Conservation (phyloP, 257 asterid genomes). For the Ilex aquifolium region DNA sequence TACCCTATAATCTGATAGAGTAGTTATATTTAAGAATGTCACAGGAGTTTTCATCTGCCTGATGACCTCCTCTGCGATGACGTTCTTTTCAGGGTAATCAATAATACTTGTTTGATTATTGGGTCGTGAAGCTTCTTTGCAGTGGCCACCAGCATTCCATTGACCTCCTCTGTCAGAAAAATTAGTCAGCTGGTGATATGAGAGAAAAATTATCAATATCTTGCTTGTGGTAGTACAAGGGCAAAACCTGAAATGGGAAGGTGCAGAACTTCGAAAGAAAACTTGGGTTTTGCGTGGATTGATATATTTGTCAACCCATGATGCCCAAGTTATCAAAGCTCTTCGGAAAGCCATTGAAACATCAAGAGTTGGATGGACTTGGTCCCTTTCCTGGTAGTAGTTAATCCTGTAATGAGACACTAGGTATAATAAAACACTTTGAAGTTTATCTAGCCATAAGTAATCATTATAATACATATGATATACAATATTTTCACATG, state of each 20-base stretch:
- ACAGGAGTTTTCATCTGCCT: constrained; percentile 67
- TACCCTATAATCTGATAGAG: constrained; percentile 60
- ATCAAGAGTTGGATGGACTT: constrained; percentile 65
- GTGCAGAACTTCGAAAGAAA: constrained; percentile 89
- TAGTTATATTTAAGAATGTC: constrained; percentile 57
- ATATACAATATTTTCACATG: too few species aligned
- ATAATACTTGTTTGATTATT: constrained; percentile 25
- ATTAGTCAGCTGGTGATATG: not conserved
- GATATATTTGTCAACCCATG: constrained; percentile 73
- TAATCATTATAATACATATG: too few species aligned
- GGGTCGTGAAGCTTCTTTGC: constrained; percentile 69
- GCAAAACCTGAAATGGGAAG: constrained; percentile 88
- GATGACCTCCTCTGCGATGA: constrained; percentile 48
- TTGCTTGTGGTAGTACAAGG: not conserved
- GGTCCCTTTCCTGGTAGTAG: constrained; percentile 80
- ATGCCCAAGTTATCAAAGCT: constrained; percentile 75
- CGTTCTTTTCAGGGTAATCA: constrained; percentile 44
- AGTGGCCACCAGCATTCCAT: constrained; percentile 91
- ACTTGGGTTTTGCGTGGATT: constrained; percentile 57
- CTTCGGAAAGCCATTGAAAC: constrained; percentile 56
- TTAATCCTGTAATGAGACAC: constrained; percentile 44
- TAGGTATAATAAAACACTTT: constrained; percentile 7
- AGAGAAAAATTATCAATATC: not conserved
- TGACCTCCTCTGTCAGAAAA: constrained; percentile 59
- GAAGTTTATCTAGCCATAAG: not conserved